These are phyloP conservation scores for Pulveroboletus frians DNA, from an alignment of 768 basidiomycete species.

Conservation along the genomic window DNA sequence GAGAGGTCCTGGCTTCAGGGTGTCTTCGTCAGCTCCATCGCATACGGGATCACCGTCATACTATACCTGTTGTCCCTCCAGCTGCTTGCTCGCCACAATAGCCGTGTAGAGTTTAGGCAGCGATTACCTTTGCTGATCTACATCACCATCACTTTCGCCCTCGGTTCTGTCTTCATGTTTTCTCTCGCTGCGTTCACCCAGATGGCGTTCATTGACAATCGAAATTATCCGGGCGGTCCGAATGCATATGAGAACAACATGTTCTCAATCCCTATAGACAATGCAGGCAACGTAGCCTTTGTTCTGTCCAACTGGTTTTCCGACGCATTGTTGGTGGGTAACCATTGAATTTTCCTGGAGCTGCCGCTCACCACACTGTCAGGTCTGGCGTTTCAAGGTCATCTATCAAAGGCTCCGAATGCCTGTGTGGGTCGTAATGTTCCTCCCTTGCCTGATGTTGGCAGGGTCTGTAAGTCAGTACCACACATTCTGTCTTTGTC, in stretches of 20 bases:
- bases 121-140: slow-evolving; percentile 6
- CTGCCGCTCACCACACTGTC: neutral
- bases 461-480: slow-evolving; percentile 7
- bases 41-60: slow-evolving; percentile 6
- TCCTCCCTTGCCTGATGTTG: slow-evolving; percentile 9
- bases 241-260: slow-evolving; percentile 16
- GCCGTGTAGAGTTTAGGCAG: slow-evolving; percentile 1
- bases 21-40: slow-evolving; percentile 4
- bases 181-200: slow-evolving; percentile 20
- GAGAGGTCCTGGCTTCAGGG: slow-evolving; percentile 21
- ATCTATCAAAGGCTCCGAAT: slow-evolving; percentile 9
- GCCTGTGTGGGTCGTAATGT: slow-evolving; percentile 7
- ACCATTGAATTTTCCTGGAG: neutral
- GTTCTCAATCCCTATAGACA: slow-evolving; percentile 20
- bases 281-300: slow-evolving; percentile 8
- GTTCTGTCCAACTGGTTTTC: slow-evolving; percentile 13
- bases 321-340: slow-evolving; percentile 18
- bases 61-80: slow-evolving; percentile 8
- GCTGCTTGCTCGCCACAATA: slow-evolving; percentile 3
- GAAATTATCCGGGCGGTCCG: slow-evolving; percentile 32
- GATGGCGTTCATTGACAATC: slow-evolving; percentile 28
- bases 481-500: neutral
- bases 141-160: slow-evolving; percentile 1
- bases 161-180: slow-evolving; percentile 16
- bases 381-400: slow-evolving; percentile 19